Evolutionary conservation across 2,329 filamentous ascomycete species (phyloP), one percentile per base, ranked within the genome.

Genomic region (Fusarium sp.): DNA sequence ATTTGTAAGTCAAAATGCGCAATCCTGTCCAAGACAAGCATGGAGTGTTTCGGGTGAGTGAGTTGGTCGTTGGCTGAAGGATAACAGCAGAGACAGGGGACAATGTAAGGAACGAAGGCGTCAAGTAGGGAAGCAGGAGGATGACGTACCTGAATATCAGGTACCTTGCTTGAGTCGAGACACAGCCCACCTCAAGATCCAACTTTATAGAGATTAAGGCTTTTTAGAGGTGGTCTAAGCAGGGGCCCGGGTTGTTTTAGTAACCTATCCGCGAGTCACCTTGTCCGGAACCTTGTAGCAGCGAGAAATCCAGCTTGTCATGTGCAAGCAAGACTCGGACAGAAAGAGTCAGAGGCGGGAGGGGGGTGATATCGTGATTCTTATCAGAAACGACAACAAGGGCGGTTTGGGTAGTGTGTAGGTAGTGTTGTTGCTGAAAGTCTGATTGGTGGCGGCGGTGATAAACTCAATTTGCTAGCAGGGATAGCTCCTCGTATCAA

Each of bases 161-260:
- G 39, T 35, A 49, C 43, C 44, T 51, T 53, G 53, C 33, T 60
- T 49, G 37, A 33, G 41, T 50, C 11, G 49, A 63, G 49, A 56
- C 61, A 64, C 55, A 63, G 61, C 60, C 55, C 55, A 37, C 47
- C 42, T 52, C 23, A 35, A 64, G 46, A 50, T 63, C 31, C 41
- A 58, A 41, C 45, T 64, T 57, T 49, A 33, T 57, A 53, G 31
- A 57, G 47, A 57, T 57, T 57, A 61, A 61, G 47, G 53, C 31
- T n/a, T 37, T 39, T 44, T 47, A 33, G 39, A 39, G 36, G 31
- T 33, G 27, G 32, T 21, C 36, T 45, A 45, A 54, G 48, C 48
- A 35, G 41, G 58, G 49, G 27, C 29, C 33, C 43, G 27, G 54
- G 49, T 50, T 36, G 47, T 50, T 53, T 49, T 50, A 56, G 50